phyloP scores from a whole-genome alignment of 257 asterid genomes.

The Marsdenia floribunda region DNA sequence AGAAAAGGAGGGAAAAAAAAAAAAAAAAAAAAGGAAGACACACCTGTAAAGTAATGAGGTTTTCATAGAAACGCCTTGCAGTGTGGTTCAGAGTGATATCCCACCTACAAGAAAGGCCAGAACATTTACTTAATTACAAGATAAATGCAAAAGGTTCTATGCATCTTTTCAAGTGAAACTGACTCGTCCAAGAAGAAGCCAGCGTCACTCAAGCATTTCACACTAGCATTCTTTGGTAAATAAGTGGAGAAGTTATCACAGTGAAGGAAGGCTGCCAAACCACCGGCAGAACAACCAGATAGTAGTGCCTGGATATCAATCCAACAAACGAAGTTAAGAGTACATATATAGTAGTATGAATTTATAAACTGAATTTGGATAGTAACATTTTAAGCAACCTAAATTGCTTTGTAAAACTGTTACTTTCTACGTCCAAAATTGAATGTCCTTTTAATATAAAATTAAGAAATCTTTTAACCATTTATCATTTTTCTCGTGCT shows the following conservation, averaged over 20 bases:
- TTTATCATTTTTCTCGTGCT: no score
- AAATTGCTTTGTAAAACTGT: background rate
- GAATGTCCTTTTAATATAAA: no score
- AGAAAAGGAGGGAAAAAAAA: no score
- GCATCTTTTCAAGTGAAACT: constrained; percentile 23
- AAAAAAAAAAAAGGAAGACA: background rate
- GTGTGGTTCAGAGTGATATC: constrained; percentile 68
- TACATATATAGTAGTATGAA: background rate
- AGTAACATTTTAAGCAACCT: background rate
- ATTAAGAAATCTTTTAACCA: no score
- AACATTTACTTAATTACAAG: background rate
- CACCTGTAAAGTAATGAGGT: constrained; percentile 67
- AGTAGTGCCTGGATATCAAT: constrained; percentile 63
- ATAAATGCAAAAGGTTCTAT: background rate
- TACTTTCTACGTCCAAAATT: no score
- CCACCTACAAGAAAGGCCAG: constrained; percentile 49
- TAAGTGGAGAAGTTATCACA: constrained; percentile 67
- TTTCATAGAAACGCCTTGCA: constrained; percentile 56
- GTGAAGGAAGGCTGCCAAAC: constrained; percentile 76
- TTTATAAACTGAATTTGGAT: background rate
- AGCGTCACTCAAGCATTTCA: constrained; percentile 95
- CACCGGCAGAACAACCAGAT: constrained; percentile 98
- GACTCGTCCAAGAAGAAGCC: constrained; percentile 87
- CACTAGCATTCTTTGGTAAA: constrained; percentile 67
- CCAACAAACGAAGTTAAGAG: background rate